Conservation (phyloP, 148 eudicot genomes). For the Silene conica region DNA sequence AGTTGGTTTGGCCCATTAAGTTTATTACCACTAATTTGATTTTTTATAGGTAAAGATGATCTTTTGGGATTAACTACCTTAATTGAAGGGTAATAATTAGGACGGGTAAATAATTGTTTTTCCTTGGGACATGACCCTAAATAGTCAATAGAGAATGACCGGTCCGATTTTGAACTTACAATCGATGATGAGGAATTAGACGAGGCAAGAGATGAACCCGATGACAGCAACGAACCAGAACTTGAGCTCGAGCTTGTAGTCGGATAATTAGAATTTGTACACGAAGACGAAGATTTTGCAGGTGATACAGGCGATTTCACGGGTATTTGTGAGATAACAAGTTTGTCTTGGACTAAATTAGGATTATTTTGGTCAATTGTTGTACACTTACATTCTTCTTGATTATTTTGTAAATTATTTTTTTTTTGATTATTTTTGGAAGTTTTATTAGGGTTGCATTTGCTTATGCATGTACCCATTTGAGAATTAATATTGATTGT, state of each 20-base stretch:
- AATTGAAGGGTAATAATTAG: slow-evolving; percentile 21
- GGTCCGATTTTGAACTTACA: slow-evolving; percentile 33
- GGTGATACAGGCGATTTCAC: slow-evolving; percentile 29
- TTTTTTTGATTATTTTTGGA: slow-evolving; percentile 7
- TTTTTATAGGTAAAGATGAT: slow-evolving; percentile 13
- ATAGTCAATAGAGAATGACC: slow-evolving; percentile 48
- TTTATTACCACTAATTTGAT: slow-evolving; percentile 13
- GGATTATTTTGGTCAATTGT: slow-evolving; percentile 20
- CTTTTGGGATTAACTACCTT: slow-evolving; percentile 10
- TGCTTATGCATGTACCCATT: slow-evolving; percentile 79
- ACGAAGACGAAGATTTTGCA: slow-evolving; percentile 29
- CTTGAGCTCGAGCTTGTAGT: slow-evolving; percentile 29
- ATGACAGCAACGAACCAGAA: slow-evolving; percentile 29
- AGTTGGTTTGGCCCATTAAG: slow-evolving; percentile 21
- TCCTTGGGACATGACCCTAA: slow-evolving; percentile 49
- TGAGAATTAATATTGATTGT: neutral
- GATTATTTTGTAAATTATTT: neutral
- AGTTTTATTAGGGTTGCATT: slow-evolving; percentile 56
- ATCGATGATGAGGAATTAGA: slow-evolving; percentile 24
- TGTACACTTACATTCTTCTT: slow-evolving; percentile 14
- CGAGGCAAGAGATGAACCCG: slow-evolving; percentile 40
- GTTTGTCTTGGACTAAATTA: slow-evolving; percentile 50
- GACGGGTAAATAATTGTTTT: slow-evolving; percentile 39
- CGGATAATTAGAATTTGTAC: slow-evolving; percentile 25
- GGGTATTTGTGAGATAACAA: slow-evolving; percentile 59